These are phyloP conservation scores for Colletotrichum chrysophilum DNA, from an alignment of 2,329 filamentous ascomycete species.

Conservation along the genomic window DNA sequence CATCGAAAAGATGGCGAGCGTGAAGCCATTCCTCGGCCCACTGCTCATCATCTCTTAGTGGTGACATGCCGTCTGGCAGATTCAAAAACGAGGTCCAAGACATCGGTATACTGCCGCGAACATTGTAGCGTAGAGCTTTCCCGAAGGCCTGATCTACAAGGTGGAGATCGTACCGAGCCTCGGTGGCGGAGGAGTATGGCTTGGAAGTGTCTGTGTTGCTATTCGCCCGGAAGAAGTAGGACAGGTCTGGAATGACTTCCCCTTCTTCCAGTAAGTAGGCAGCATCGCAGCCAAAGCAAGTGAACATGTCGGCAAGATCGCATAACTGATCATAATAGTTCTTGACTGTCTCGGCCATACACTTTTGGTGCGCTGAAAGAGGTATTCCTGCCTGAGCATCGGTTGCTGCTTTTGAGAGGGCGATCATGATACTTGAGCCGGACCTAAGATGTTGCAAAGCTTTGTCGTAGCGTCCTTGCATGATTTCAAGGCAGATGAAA, in stretches of 20 bases:
- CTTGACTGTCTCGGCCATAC: not conserved
- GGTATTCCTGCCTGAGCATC: not conserved
- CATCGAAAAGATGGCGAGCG: not conserved
- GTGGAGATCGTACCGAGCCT: not conserved
- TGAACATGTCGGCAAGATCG: constrained; percentile 27
- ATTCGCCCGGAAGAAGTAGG: not conserved
- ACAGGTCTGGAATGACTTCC: not conserved
- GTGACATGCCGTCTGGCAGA: not conserved
- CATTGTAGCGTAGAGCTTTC: not conserved
- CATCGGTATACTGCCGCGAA: not conserved
- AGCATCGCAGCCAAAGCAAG: constrained; percentile 20
- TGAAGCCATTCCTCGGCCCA: not conserved
- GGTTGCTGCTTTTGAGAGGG: not conserved
- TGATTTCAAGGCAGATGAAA: constrained; percentile 27
- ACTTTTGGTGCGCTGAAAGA: not conserved
- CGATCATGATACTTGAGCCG: constrained; percentile 1
- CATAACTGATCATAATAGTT: constrained; percentile 1
- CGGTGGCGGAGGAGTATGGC: not conserved
- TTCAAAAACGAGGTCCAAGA: not conserved
- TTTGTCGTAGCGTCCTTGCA: constrained; percentile 26
- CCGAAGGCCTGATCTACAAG: not conserved
- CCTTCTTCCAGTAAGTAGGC: constrained; percentile 25
- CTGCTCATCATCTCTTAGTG: not conserved
- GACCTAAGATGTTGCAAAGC: constrained; percentile 25
- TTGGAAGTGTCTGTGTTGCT: not conserved